phyloP scores from a whole-genome alignment of 495 filamentous ascomycete species.

The Daldinia bambusicola region DNA sequence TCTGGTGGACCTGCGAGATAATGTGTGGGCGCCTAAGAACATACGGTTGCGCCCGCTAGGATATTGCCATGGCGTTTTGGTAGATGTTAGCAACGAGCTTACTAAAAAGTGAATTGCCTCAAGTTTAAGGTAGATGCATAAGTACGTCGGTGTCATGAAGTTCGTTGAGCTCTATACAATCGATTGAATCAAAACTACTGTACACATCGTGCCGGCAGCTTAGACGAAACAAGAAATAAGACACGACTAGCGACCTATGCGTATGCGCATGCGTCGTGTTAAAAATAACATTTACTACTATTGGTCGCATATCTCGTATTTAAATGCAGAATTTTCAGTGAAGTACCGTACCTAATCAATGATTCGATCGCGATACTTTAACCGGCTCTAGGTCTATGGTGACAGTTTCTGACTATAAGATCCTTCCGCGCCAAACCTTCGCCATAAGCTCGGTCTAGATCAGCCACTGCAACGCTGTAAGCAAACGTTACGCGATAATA shows the following conservation, averaged over 20 bases:
- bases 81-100: neutral
- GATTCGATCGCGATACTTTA: constrained; percentile 28
- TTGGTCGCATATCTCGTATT: constrained; percentile 15
- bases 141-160: neutral
- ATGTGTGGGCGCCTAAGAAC: neutral
- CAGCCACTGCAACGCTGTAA: constrained; percentile 22
- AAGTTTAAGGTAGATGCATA: neutral
- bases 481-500: constrained; percentile 32
- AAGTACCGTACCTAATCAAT: neutral
- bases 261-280: constrained; percentile 4
- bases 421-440: constrained; percentile 5
- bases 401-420: constrained; percentile 3
- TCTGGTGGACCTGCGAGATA: constrained; percentile 29
- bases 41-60: neutral
- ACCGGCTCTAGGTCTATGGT: constrained; percentile 13
- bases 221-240: neutral
- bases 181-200: constrained; percentile 6
- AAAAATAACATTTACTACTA: constrained; percentile 14
- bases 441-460: constrained; percentile 18
- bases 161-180: neutral
- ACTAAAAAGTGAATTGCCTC: constrained; percentile 4
- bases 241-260: neutral
- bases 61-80: neutral
- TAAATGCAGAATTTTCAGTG: neutral
- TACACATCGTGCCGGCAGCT: constrained; percentile 6